Base-by-base conservation (phyloP, 2,329 filamentous ascomycete genomes). In the Penicillium sp. region DNA sequence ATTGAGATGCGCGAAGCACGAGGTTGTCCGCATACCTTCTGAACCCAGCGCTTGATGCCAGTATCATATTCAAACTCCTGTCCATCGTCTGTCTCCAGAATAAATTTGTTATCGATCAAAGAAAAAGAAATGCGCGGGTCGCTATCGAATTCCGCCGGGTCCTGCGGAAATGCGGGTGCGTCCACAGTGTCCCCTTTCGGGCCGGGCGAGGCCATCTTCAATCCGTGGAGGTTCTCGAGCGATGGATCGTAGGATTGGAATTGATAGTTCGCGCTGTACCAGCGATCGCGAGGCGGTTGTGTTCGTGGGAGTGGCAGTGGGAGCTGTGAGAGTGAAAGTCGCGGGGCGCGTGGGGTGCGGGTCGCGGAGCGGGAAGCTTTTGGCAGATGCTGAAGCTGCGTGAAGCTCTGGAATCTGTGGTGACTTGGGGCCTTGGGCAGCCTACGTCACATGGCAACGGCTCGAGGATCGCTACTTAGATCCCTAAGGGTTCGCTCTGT, bases 41-140 rank as follows among this genome's bases (percentile, higher is more conserved):
- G 88, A 55, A 92, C 83, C 93, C 93, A 97, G 76, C 86, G 85
- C 77, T 86, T 88, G 66, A 87, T 77, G 52, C 81, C 82, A 51
- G 83, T 77, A 75, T 96, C 88, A 78, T 89, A 97, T 73, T 93
- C 90, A 78, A 89, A 96, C 75, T 96, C 93, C 61, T 87, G 85
- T 54, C 91, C 92, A 72, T 95, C 88, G 50, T 92, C 90, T 58
- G 91, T 89, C 61, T 96, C 92, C 7, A 95, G 86, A 54, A 95
- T 85, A 78, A 89, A 94, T 73, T 92, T 94, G 70, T 87, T 83
- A 76, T 94, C 89, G 61, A 91, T 82, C 72, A 86, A 90, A n/a
- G 91, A 94, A 78, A 89, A 96, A 6, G 91, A 94, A 70, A 96
- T 90, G 67, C 93, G 89, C 31, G 90, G 85, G 73, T 96, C 92